Conservation (phyloP, 2,329 filamentous ascomycete species). For the Seiridium unicorne region DNA sequence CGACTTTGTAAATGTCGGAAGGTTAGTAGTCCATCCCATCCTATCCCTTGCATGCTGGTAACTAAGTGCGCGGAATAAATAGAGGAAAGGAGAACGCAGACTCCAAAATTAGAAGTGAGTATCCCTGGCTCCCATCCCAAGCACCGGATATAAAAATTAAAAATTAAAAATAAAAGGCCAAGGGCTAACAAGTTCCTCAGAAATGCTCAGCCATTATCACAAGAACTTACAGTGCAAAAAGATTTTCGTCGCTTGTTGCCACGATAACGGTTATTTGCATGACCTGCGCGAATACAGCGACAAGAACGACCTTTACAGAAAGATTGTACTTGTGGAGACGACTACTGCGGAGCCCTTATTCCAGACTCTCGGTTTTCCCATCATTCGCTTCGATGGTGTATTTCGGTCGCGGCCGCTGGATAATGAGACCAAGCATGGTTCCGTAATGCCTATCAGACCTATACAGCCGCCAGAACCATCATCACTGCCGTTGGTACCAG, state of each 20-base stretch:
- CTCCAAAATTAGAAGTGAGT: conserved; percentile 9
- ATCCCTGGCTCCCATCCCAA: background rate
- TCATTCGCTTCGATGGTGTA: conserved; percentile 28
- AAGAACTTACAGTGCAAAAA: conserved; percentile 31
- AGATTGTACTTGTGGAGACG: conserved; percentile 28
- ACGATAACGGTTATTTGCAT: conserved; percentile 32
- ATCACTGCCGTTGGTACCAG: background rate
- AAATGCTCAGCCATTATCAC: conserved; percentile 31
- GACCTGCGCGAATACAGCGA: conserved; percentile 31
- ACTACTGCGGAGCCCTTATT: conserved; percentile 30
- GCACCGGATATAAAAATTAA: background rate
- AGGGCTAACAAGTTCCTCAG: conserved; percentile 17
- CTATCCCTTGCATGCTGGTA: background rate
- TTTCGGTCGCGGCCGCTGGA: conserved; percentile 27
- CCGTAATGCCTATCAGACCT: conserved; percentile 13
- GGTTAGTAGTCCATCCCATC: background rate
- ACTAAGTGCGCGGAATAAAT: background rate
- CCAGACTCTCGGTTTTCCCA: conserved; percentile 27
- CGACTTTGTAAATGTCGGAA: conserved; percentile 32
- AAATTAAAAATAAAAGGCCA: background rate
- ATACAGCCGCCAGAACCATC: conserved; percentile 13
- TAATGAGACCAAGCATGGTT: conserved; percentile 27
- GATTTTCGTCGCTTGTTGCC: conserved; percentile 32
- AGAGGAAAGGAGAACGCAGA: conserved; percentile 33
- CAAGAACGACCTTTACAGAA: conserved; percentile 15